These are phyloP conservation scores for Penicillium malachiteum DNA, from an alignment of 495 filamentous ascomycete genomes.

Conservation along the genomic window DNA sequence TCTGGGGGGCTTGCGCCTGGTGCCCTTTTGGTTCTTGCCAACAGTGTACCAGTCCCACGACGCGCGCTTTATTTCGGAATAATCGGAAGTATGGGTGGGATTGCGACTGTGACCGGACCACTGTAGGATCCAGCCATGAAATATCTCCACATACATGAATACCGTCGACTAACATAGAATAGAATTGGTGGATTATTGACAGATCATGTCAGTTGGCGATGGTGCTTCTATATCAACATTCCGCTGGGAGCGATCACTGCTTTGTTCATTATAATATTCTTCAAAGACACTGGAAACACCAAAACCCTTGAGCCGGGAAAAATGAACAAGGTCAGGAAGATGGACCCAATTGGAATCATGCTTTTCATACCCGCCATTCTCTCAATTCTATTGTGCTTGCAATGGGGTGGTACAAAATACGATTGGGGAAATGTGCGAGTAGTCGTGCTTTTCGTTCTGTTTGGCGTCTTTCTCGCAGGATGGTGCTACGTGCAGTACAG, in stretches of 20 bases:
- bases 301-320: constrained; percentile 34
- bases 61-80: constrained; percentile 73
- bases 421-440: constrained; percentile 63
- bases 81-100: constrained; percentile 76
- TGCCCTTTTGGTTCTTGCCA: constrained; percentile 74
- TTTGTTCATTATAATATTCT: constrained; percentile 55
- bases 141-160: no score
- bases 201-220: constrained; percentile 57
- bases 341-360: constrained; percentile 66
- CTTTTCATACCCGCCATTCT: constrained; percentile 72
- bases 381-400: constrained; percentile 71
- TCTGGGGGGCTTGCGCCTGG: constrained; percentile 81
- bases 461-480: constrained; percentile 55
- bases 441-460: constrained; percentile 67
- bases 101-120: constrained; percentile 75
- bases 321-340: constrained; percentile 49
- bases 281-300: constrained; percentile 54
- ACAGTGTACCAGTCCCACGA: constrained; percentile 67
- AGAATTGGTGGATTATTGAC: constrained; percentile 58
- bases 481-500: constrained; percentile 68
- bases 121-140: constrained; percentile 34
- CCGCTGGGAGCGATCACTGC: constrained; percentile 67
- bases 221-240: constrained; percentile 65
- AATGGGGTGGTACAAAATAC: constrained; percentile 79
- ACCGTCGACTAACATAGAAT: not conserved